A percentile compares a stretch with the other conserved stretches of the same genome.
Conservation (phyloP, 768 basidiomycete species). For the Suillus lakei region DNA sequence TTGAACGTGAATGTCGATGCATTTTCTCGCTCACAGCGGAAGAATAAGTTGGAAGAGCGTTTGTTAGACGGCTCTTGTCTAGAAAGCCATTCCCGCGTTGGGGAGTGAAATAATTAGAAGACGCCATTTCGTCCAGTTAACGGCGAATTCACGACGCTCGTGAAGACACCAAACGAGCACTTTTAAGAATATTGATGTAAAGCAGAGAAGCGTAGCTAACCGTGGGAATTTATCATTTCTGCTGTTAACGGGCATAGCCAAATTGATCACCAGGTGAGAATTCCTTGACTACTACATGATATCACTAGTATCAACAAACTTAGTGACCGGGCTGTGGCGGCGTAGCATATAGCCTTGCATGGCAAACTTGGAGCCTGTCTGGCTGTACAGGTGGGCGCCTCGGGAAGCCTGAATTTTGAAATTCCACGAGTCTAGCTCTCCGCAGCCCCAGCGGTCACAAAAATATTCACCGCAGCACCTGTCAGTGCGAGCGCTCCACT, state of each 20-base stretch:
- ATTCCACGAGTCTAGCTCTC: not conserved
- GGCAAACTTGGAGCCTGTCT: no score
- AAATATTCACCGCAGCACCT: not conserved
- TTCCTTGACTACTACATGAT: not conserved
- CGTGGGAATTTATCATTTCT: slow-evolving; percentile 1
- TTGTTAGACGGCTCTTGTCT: slow-evolving; percentile 47
- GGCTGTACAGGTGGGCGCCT: no score
- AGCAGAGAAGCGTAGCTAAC: slow-evolving; percentile 4
- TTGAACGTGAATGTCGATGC: slow-evolving; percentile 46
- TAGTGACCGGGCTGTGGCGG: no score
- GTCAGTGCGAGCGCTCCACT: not conserved
- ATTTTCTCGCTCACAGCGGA: slow-evolving; percentile 72
- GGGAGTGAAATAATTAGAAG: slow-evolving; percentile 52
- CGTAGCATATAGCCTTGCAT: no score
- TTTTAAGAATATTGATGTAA: slow-evolving; percentile 19
- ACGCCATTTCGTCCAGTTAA: slow-evolving; percentile 42
- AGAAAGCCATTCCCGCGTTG: slow-evolving; percentile 52
- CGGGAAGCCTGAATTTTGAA: no score
- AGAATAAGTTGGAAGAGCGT: slow-evolving; percentile 52
- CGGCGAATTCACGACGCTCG: slow-evolving; percentile 22
- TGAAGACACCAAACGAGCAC: slow-evolving; percentile 21
- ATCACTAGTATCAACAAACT: no score
- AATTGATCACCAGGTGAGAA: not conserved
- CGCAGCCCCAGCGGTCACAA: not conserved
- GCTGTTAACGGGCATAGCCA: not conserved